Conservation (phyloP, 495 filamentous ascomycete genomes). For the Penicillium diatomitis region DNA sequence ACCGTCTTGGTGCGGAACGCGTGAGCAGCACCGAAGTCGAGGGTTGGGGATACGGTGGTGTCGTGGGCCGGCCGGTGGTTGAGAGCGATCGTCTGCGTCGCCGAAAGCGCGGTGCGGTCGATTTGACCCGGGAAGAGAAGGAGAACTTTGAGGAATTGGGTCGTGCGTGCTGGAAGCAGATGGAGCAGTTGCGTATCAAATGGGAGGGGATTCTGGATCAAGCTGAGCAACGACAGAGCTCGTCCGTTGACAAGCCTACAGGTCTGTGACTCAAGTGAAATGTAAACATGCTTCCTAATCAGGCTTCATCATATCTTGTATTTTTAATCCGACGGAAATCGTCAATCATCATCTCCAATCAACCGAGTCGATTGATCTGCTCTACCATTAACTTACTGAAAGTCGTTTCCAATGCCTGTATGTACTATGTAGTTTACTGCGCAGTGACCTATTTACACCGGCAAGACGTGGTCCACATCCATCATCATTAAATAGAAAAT, state of each 20-base stretch:
- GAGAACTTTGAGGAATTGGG: constrained; percentile 69
- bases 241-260: too few species aligned
- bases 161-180: constrained; percentile 63
- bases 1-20: constrained; percentile 45
- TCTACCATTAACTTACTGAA: neutral
- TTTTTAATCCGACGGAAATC: too few species aligned
- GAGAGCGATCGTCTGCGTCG: constrained; percentile 40
- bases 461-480: constrained; percentile 21
- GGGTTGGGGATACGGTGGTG: constrained; percentile 77
- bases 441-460: constrained; percentile 33
- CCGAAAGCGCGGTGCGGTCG: constrained; percentile 45
- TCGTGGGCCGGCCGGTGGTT: constrained; percentile 41
- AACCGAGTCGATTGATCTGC: too few species aligned
- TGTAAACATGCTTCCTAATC: too few species aligned
- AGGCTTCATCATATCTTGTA: too few species aligned
- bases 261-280: too few species aligned
- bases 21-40: constrained; percentile 68
- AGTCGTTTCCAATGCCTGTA: neutral
- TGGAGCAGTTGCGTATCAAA: constrained; percentile 69
- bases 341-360: too few species aligned
- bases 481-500: constrained; percentile 21
- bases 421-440: constrained; percentile 7
- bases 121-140: constrained; percentile 54
- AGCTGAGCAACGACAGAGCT: constrained; percentile 15
- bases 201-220: constrained; percentile 62